phyloP scores from a whole-genome alignment of 2,329 filamentous ascomycete genomes.

The Colletotrichum magnum region DNA sequence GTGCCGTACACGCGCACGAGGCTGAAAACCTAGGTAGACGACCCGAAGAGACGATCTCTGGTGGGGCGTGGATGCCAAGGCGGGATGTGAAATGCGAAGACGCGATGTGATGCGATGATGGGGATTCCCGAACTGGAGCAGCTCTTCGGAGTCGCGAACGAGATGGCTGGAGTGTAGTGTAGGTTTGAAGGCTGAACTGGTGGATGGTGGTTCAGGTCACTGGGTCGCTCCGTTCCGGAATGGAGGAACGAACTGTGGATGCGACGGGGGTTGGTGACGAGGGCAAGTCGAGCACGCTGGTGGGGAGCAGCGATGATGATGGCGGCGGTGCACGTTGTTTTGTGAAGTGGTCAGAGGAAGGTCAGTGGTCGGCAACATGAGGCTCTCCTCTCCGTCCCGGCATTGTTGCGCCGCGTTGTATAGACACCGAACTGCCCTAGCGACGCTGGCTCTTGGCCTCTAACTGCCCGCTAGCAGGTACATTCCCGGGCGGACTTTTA shows the following conservation, averaged over 20 bases:
- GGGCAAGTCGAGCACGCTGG: neutral
- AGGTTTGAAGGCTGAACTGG: neutral
- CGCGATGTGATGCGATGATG: neutral
- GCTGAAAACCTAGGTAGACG: slow-evolving; percentile 26
- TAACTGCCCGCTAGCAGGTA: no score
- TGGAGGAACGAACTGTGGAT: neutral
- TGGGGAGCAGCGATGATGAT: neutral
- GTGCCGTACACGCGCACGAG: slow-evolving; percentile 22
- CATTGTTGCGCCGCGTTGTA: slow-evolving; percentile 9
- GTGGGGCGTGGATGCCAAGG: slow-evolving; percentile 39
- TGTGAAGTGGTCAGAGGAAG: neutral
- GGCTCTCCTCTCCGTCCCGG: slow-evolving; percentile 29
- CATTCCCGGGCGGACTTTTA: neutral
- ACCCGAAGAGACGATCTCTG: slow-evolving; percentile 30
- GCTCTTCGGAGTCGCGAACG: slow-evolving; percentile 1
- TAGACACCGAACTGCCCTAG: slow-evolving; percentile 2
- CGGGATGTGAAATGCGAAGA: slow-evolving; percentile 11
- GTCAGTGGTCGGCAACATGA: slow-evolving; percentile 19
- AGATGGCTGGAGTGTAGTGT: neutral
- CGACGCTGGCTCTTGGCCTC: no score
- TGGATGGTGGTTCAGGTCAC: no score
- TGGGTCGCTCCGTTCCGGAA: neutral
- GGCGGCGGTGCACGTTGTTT: slow-evolving; percentile 2
- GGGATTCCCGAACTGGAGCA: neutral
- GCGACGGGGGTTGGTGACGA: slow-evolving; percentile 1